Conservation (phyloP, 2,329 filamentous ascomycete species). For the Pochonia chlamydosporia region DNA sequence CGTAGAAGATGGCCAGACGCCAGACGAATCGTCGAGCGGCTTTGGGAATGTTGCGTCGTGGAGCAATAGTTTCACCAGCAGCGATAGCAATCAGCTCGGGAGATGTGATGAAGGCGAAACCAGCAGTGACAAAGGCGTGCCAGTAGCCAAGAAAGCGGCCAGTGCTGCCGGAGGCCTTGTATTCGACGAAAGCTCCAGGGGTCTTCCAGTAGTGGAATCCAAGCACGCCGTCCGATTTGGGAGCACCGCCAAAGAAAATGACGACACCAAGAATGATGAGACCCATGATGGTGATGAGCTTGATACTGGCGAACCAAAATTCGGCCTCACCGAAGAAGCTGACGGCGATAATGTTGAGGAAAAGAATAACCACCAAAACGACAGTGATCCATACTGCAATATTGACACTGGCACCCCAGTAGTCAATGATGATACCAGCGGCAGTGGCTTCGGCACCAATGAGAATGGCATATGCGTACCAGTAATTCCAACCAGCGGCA, state of each 20-base stretch:
- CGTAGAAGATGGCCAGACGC: conserved; percentile 59
- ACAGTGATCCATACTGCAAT: conserved; percentile 56
- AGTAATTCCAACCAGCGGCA: conserved; percentile 56
- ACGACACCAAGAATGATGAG: conserved; percentile 51
- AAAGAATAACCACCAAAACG: conserved; percentile 46
- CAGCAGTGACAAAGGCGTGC: conserved; percentile 50
- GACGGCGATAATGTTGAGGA: conserved; percentile 52
- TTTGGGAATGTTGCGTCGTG: conserved; percentile 61
- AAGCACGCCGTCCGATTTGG: conserved; percentile 41
- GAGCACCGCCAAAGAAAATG: conserved; percentile 51
- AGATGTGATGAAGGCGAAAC: conserved; percentile 56
- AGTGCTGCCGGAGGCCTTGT: conserved; percentile 36
- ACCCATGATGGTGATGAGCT: conserved; percentile 53
- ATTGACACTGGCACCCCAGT: conserved; percentile 49
- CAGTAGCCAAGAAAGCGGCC: conserved; percentile 55
- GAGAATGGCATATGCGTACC: conserved; percentile 55
- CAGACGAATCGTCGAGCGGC: conserved; percentile 56
- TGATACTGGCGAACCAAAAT: conserved; percentile 56
- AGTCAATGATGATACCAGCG: conserved; percentile 52
- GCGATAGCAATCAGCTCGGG: conserved; percentile 60
- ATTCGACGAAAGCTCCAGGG: conserved; percentile 40
- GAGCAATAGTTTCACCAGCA: conserved; percentile 59
- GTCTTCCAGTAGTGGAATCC: conserved; percentile 33
- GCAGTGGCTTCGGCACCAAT: conserved; percentile 54
- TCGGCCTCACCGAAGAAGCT: conserved; percentile 55